Percentiles rank a stretch among this genome's conserved stretches.
Conservation (phyloP, 768 basidiomycete species). For the Tylopilus sp. region DNA sequence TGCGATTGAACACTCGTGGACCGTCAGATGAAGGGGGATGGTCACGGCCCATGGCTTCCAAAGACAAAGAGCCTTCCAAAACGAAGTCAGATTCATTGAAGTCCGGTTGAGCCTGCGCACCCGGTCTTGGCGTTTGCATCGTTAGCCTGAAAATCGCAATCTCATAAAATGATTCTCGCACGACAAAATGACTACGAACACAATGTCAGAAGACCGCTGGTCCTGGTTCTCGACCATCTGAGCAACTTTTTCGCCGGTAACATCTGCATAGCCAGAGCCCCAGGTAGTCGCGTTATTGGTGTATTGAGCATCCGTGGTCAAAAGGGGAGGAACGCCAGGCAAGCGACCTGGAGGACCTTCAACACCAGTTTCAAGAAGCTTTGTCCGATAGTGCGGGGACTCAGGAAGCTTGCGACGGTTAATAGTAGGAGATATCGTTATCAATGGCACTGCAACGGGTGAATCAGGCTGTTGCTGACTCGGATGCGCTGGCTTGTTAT, state of each 20-base stretch:
- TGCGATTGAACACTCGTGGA: background rate
- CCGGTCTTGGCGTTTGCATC: no score
- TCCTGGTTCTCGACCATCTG: background rate
- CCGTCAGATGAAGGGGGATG: background rate
- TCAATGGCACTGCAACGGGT: background rate
- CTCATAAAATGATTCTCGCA: background rate
- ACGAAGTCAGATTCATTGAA: background rate
- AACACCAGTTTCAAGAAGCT: background rate
- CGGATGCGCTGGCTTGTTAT: background rate
- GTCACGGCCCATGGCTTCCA: background rate
- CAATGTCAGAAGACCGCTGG: background rate
- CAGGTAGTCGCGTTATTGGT: background rate
- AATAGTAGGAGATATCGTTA: constrained; percentile 1
- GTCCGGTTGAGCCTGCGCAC: background rate
- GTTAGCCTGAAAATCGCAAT: background rate
- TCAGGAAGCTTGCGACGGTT: background rate
- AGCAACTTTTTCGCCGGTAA: background rate
- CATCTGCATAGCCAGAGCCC: background rate
- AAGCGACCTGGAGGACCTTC: no score
- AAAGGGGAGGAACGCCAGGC: background rate
- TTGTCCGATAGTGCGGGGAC: background rate
- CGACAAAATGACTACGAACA: constrained; percentile 5
- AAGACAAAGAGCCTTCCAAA: background rate
- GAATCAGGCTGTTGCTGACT: background rate
- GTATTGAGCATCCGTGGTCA: background rate